phyloP scores from a whole-genome alignment of 2,329 filamentous ascomycete species.

The Parafenestella ontariensis region DNA sequence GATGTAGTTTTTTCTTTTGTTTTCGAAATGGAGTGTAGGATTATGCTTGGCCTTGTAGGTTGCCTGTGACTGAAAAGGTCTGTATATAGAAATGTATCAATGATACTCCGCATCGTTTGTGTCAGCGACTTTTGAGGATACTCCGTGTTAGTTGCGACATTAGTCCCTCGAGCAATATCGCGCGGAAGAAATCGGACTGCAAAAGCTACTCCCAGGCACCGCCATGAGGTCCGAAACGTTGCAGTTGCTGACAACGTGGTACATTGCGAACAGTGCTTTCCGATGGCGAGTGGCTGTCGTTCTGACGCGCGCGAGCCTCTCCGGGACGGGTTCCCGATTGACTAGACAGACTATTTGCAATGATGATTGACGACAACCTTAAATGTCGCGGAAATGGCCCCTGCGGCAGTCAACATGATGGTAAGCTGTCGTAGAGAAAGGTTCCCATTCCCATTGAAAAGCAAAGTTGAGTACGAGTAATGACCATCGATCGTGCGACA shows the following conservation, averaged over 20 bases:
- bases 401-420: no score
- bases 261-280: slow-evolving; percentile 15
- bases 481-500: neutral
- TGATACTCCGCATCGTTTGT: neutral
- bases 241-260: slow-evolving; percentile 5
- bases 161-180: neutral
- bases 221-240: neutral
- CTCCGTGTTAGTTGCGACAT: neutral
- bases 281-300: no score
- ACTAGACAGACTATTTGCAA: no score
- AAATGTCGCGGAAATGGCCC: no score
- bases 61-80: neutral
- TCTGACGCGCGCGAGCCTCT: no score
- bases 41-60: slow-evolving; percentile 2
- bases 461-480: no score
- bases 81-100: slow-evolving; percentile 16
- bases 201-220: neutral
- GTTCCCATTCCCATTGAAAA: no score
- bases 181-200: neutral
- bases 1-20: slow-evolving; percentile 6
- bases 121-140: neutral
- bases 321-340: no score
- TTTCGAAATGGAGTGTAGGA: slow-evolving; percentile 13
- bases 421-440: no score
- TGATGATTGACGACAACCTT: no score